Conservation (phyloP, 345 rosid genomes). For the Alliaria petiolata region DNA sequence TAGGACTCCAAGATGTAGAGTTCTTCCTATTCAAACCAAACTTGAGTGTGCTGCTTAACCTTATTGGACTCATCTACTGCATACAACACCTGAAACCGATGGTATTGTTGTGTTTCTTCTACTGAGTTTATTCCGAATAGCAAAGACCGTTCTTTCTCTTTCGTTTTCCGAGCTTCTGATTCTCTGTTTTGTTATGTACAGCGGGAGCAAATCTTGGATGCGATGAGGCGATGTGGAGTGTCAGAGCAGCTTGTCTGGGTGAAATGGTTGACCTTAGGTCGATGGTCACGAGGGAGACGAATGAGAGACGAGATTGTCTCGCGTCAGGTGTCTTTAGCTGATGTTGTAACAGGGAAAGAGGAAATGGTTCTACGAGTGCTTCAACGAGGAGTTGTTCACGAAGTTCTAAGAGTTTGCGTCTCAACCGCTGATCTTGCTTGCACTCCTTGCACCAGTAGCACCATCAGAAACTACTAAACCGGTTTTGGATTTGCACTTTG, state of each 20-base stretch:
- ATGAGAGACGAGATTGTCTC: conserved; percentile 62
- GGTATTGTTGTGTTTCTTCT: conserved; percentile 14
- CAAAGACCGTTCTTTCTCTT: background rate
- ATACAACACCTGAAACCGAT: conserved; percentile 5
- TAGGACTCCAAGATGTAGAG: conserved; percentile 30
- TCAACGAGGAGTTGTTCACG: conserved; percentile 60
- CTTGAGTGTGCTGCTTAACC: conserved; percentile 24
- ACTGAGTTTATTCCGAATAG: no score
- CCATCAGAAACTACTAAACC: conserved; percentile 30
- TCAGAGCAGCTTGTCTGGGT: conserved; percentile 50
- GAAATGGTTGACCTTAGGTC: conserved; percentile 69
- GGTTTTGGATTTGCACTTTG: background rate
- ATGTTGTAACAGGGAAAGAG: conserved; percentile 43
- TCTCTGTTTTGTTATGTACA: conserved; percentile 6
- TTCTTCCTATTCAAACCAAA: conserved; percentile 29
- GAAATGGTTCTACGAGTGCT: conserved; percentile 52
- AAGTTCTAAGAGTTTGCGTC: conserved; percentile 60
- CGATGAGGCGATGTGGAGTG: conserved; percentile 41
- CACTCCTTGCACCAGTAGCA: conserved; percentile 31
- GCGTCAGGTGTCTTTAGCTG: conserved; percentile 43
- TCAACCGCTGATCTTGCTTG: conserved; percentile 30
- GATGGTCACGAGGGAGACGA: conserved; percentile 63
- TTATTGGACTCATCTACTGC: conserved; percentile 30
- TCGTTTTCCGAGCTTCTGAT: background rate
- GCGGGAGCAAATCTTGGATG: conserved; percentile 40